Evolutionary conservation across 225 moss, liverwort and hornwort genomes (phyloP).

Genomic region (Antitrichia curtipendula): DNA sequence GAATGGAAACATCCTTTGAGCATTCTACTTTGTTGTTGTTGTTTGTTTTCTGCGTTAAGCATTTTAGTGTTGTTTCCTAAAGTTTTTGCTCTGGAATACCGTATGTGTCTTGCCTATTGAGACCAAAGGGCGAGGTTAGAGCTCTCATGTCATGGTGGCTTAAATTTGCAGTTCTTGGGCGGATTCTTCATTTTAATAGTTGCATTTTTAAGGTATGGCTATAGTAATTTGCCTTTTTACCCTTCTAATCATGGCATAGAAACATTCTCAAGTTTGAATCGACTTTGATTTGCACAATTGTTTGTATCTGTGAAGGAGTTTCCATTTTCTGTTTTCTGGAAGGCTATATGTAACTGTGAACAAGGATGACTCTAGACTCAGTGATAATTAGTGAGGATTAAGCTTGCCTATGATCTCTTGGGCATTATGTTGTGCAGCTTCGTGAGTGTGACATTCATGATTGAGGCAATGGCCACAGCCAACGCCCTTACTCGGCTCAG

Average conservation of each 20-base stretch:
- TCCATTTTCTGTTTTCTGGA: neutral
- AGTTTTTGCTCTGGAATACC: neutral
- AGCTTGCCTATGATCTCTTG: neutral
- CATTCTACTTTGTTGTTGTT: neutral
- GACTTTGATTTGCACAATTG: neutral
- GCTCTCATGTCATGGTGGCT: slow-evolving; percentile 8
- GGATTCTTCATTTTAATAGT: slow-evolving; percentile 76
- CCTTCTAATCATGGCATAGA: neutral
- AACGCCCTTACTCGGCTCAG: slow-evolving; percentile 73
- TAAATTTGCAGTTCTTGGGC: slow-evolving; percentile 67
- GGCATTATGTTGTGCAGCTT: slow-evolving; percentile 43
- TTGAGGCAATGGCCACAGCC: slow-evolving; percentile 92
- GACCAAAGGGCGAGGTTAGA: neutral
- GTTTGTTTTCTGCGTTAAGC: neutral
- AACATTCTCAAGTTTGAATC: neutral
- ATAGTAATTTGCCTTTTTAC: neutral
- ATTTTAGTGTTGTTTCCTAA: neutral
- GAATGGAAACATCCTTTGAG: neutral
- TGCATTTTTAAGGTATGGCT: slow-evolving; percentile 60
- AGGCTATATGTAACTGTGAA: neutral
- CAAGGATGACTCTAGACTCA: neutral
- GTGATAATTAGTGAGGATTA: neutral
- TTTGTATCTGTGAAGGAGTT: neutral
- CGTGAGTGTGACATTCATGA: slow-evolving; percentile 82
- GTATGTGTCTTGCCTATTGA: neutral